Percentiles rank a stretch among this genome's conserved stretches.
Evolutionary conservation across 2,329 filamentous ascomycete genomes (phyloP).

Genomic region (Botryotinia convoluta): DNA sequence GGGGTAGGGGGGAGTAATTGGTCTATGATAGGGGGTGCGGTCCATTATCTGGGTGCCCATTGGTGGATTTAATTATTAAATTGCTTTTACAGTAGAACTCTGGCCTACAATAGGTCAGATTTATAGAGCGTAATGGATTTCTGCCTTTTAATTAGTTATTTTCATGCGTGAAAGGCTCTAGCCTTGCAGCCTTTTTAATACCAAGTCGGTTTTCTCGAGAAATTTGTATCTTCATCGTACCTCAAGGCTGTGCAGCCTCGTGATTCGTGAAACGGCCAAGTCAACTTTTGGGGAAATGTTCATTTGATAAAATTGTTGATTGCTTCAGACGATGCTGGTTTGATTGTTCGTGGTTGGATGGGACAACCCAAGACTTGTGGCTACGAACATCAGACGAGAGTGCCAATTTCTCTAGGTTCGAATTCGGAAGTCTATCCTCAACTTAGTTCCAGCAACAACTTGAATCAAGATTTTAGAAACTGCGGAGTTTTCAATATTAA

Average conservation of each 20-base stretch:
- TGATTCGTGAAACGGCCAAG: not conserved
- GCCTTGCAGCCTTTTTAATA: not conserved
- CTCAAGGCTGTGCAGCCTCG: not conserved
- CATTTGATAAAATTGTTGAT: not conserved
- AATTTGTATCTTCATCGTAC: not conserved
- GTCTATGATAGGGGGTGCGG: not conserved
- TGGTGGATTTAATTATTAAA: not conserved
- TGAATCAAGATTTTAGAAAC: not conserved
- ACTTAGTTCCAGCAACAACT: not conserved
- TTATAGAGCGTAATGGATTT: not conserved
- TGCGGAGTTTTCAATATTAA: too few species aligned
- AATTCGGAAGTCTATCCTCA: not conserved
- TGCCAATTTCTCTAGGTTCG: not conserved
- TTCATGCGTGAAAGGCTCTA: not conserved
- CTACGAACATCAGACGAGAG: not conserved
- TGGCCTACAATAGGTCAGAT: not conserved
- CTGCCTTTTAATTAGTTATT: not conserved
- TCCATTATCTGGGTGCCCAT: not conserved
- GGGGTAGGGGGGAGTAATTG: not conserved
- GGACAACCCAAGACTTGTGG: fast-evolving
- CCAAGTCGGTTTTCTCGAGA: not conserved
- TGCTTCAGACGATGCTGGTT: not conserved
- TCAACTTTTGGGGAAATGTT: not conserved
- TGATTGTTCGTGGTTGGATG: not conserved
- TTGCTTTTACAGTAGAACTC: not conserved